These are phyloP conservation scores for Coemansia sp. DNA, from an alignment of 192 early-diverging fungal genomes.

Conservation along the genomic window DNA sequence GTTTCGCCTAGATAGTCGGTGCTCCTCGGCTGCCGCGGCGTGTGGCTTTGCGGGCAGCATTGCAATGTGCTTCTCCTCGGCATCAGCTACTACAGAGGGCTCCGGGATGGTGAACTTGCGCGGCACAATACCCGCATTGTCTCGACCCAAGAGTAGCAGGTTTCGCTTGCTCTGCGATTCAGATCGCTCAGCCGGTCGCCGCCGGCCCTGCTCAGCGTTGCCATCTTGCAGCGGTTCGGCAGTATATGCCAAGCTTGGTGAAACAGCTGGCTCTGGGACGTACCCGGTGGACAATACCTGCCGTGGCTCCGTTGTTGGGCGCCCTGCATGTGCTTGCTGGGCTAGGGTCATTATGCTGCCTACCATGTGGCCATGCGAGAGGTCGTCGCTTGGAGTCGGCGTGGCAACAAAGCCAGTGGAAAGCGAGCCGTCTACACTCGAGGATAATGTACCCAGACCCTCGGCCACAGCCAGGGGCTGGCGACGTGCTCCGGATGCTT, in stretches of 20 bases:
- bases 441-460: not conserved
- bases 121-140: constrained; percentile 33
- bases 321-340: not conserved
- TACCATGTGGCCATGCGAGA: not conserved
- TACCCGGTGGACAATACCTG: not conserved
- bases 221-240: not conserved
- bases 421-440: not conserved
- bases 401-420: not conserved
- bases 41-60: constrained; percentile 45
- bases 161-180: not conserved
- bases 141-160: constrained; percentile 29
- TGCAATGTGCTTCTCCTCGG: constrained; percentile 38
- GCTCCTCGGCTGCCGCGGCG: constrained; percentile 21
- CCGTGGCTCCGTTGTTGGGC: not conserved
- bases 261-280: not conserved
- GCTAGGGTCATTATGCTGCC: constrained; percentile 8
- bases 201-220: not conserved
- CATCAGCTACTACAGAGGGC: constrained; percentile 46
- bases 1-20: constrained; percentile 34
- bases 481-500: constrained; percentile 10
- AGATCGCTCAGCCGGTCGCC: not conserved
- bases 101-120: constrained; percentile 53
- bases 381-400: not conserved
- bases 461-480: not conserved
- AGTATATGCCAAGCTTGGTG: not conserved